Conservation (phyloP, 1,139 yeast genomes). For the Candida glucosophila region DNA sequence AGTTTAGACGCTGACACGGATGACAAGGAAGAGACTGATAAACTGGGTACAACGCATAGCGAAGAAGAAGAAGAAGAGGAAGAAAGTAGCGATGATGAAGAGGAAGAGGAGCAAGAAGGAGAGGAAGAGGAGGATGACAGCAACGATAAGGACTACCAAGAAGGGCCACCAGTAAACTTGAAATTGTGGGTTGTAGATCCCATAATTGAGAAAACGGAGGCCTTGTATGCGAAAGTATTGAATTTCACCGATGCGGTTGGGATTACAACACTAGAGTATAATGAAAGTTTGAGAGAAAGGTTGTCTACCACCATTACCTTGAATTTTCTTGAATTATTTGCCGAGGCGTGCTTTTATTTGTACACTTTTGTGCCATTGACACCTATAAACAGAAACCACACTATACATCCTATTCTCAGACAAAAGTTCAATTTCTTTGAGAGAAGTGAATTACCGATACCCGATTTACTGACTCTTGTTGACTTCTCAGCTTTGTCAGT, state of each 20-base stretch:
- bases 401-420: conserved; percentile 31
- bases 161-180: conserved; percentile 35
- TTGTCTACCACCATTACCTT: conserved; percentile 41
- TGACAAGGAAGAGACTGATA: conserved; percentile 12
- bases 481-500: conserved; percentile 22
- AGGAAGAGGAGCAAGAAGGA: conserved; percentile 14
- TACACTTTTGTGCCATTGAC: conserved; percentile 29
- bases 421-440: conserved; percentile 24
- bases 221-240: conserved; percentile 17
- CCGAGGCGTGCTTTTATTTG: conserved; percentile 31
- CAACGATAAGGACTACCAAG: conserved; percentile 22
- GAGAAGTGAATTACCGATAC: conserved; percentile 16
- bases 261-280: conserved; percentile 32
- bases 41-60: conserved; percentile 11
- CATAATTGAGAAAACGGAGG: conserved; percentile 23
- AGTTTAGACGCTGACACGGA: conserved; percentile 10
- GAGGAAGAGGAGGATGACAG: conserved; percentile 18
- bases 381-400: conserved; percentile 27
- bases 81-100: conserved; percentile 15
- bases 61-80: conserved; percentile 15
- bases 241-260: conserved; percentile 32
- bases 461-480: conserved; percentile 29
- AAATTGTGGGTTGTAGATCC: conserved; percentile 33
- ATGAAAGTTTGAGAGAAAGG: conserved; percentile 39
- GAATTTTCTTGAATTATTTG: conserved; percentile 29